Conservation (phyloP, 2,329 filamentous ascomycete species). For the Coleophoma eucalyptorum region DNA sequence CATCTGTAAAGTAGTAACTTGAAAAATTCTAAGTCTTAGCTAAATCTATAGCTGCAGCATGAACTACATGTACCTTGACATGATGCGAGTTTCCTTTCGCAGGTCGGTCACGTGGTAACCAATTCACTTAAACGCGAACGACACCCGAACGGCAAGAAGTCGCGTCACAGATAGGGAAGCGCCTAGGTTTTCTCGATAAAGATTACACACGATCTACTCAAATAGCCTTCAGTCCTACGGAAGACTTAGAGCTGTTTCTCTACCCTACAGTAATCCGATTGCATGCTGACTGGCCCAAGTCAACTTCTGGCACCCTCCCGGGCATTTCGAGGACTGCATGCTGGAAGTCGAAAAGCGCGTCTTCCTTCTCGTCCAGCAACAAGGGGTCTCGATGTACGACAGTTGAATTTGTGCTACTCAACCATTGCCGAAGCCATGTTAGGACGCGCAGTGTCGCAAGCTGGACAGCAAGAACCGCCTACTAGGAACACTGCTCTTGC, state of each 20-base stretch:
- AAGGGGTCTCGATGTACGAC: conserved; percentile 13
- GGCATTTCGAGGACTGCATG: conserved; percentile 19
- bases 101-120: background rate
- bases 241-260: background rate
- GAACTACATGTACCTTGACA: no score
- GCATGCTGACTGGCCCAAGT: conserved; percentile 25
- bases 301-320: conserved; percentile 19
- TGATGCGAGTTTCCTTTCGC: no score
- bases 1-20: no score
- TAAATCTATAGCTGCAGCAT: no score
- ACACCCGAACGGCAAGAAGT: background rate
- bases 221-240: no score
- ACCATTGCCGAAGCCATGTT: conserved; percentile 31
- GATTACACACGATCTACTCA: no score
- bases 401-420: conserved; percentile 15
- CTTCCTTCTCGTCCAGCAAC: conserved; percentile 7
- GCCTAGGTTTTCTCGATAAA: no score
- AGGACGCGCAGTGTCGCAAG: conserved; percentile 18
- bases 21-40: no score
- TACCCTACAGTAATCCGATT: conserved; percentile 12
- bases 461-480: conserved; percentile 7
- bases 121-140: background rate
- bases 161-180: background rate
- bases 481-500: conserved; percentile 21
- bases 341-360: conserved; percentile 22